A percentile compares a stretch with the other conserved stretches of the same genome.
Conservation (phyloP, 805 yeast genomes). For the Candida koratica region DNA sequence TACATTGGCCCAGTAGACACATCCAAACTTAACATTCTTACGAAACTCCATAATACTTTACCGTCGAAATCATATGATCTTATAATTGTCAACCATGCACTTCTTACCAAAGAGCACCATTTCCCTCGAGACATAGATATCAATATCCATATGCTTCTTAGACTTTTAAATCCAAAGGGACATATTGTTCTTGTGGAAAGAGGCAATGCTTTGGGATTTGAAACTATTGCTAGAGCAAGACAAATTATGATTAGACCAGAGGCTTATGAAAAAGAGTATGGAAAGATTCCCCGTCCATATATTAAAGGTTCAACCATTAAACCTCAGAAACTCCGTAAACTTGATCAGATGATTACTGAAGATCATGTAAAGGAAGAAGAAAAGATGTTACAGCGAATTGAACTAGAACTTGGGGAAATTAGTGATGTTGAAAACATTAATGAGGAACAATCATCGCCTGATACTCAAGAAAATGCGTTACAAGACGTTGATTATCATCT, state of each 20-base stretch:
- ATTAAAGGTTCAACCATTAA: slow-evolving; percentile 45
- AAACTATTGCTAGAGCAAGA: slow-evolving; percentile 82
- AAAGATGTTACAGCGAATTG: slow-evolving; percentile 25
- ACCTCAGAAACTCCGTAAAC: slow-evolving; percentile 35
- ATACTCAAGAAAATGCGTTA: slow-evolving; percentile 14
- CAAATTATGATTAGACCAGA: slow-evolving; percentile 89
- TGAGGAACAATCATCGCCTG: neutral
- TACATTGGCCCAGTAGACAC: slow-evolving; percentile 51
- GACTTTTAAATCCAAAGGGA: slow-evolving; percentile 72
- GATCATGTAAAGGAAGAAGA: slow-evolving; percentile 32
- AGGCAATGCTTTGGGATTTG: slow-evolving; percentile 88
- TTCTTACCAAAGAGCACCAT: slow-evolving; percentile 53
- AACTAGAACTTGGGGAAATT: slow-evolving; percentile 33
- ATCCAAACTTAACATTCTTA: slow-evolving; percentile 48
- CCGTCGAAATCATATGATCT: slow-evolving; percentile 68
- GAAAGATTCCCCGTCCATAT: slow-evolving; percentile 70
- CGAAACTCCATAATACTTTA: slow-evolving; percentile 51
- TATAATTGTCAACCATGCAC: slow-evolving; percentile 77
- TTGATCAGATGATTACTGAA: slow-evolving; percentile 34
- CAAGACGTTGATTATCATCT: slow-evolving; percentile 48
- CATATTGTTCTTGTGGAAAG: slow-evolving; percentile 76
- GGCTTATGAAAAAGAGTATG: slow-evolving; percentile 47
- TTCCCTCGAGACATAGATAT: slow-evolving; percentile 75
- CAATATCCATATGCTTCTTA: slow-evolving; percentile 54
- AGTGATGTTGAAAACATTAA: slow-evolving; percentile 22